These are phyloP conservation scores for Corymbia calophylla DNA, from an alignment of 441 rosid genomes.

Conservation along the genomic window DNA sequence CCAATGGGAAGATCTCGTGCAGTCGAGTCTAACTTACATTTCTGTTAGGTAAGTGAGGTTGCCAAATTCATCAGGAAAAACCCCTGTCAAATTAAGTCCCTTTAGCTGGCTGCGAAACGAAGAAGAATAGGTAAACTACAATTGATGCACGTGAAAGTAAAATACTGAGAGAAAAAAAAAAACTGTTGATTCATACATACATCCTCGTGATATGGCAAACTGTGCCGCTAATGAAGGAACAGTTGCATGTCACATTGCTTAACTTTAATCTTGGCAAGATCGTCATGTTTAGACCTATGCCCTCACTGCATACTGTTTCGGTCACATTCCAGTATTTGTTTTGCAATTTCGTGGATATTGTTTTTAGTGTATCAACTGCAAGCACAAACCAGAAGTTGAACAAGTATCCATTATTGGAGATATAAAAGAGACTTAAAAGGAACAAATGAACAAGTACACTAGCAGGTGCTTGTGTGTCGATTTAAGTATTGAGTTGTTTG, in stretches of 20 bases:
- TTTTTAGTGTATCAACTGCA: conserved; percentile 45
- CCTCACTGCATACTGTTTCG: conserved; percentile 28
- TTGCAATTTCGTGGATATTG: conserved; percentile 34
- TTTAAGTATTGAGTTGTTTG: neutral
- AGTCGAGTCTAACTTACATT: conserved; percentile 35
- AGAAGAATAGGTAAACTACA: neutral
- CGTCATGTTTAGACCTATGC: conserved; percentile 19
- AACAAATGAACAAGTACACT: neutral
- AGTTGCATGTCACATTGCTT: conserved; percentile 39
- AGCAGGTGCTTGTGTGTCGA: neutral
- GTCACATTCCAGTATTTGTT: conserved; percentile 19
- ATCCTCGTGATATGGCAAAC: conserved; percentile 54
- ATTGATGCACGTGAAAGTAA: neutral
- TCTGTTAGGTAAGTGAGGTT: conserved; percentile 44
- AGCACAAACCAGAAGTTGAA: neutral
- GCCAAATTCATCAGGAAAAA: conserved; percentile 50
- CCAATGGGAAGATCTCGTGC: neutral
- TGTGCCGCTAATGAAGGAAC: conserved; percentile 17
- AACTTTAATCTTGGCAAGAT: neutral
- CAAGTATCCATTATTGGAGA: neutral
- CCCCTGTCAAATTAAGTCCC: conserved; percentile 44
- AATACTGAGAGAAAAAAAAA: neutral
- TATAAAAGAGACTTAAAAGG: neutral
- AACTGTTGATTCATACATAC: conserved; percentile 17
- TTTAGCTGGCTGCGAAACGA: conserved; percentile 34